Base-by-base conservation (phyloP, 1,284 basidiomycete species). In the Cryptococcus sp. region DNA sequence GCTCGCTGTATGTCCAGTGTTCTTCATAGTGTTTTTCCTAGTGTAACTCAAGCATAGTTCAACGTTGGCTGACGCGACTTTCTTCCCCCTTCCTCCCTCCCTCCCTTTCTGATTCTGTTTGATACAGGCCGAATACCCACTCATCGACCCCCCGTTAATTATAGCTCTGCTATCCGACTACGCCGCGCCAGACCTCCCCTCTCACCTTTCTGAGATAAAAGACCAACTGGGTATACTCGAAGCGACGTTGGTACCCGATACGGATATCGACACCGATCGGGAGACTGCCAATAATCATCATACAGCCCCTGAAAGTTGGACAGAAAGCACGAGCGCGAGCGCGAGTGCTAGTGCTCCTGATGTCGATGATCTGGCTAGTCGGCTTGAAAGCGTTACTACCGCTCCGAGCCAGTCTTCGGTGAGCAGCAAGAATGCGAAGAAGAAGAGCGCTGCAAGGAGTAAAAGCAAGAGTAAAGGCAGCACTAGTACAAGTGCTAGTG, bases 181-280 rank as follows among this genome's bases (percentile, higher is more conserved):
- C 48, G 63, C 68, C 23, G 62, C 70, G 1, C 52, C 58, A 3
- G 47, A 60, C 8, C 61, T 79, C 20, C 20, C 46, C 6, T 43
- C 58, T 1, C 58, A 71, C 20, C 50, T 72, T 10, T 57, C 58
- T 6, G 20, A 20, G 7, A 58, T 79, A 16, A 63, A 69, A 38
- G 73, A 72, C 5, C 71, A 77, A 53, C 66, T 79, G 6, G 76
- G 65, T 23, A 69, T 76, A 43, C 61, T 79, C 41, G 70, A 79
- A 62, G 77, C 77, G 3, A 69, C 71, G 3, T 58, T 69, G 3
- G 73, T 79, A 0, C 75, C 77, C 2, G 76, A 79, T 54, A 35
- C 55, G 3, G 64, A 65, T 40, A 17, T n/a, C 39, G 43, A 23
- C 27, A 22, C 20, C 22, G 30, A 50, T 38, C 17, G 20, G 15